These are phyloP conservation scores for Boletus subparvulus DNA, from an alignment of 768 basidiomycete genomes.

Conservation along the genomic window DNA sequence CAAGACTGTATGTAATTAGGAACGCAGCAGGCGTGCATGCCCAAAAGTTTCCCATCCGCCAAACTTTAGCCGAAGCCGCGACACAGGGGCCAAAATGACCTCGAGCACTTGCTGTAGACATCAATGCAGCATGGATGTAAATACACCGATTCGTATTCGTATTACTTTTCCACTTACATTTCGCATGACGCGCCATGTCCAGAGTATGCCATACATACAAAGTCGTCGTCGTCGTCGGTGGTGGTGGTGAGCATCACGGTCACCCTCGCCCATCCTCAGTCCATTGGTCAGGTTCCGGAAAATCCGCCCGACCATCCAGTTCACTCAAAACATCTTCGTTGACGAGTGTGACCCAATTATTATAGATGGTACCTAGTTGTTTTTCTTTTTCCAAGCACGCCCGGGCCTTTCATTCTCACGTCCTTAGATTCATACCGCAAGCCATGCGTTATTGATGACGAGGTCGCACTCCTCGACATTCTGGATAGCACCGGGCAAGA, in stretches of 20 bases:
- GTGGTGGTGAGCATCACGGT: conserved; percentile 72
- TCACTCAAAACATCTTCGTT: conserved; percentile 94
- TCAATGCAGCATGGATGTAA: too few species aligned
- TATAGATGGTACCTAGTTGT: conserved; percentile 67
- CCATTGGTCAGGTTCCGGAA: conserved; percentile 44
- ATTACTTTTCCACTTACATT: neutral
- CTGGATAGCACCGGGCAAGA: conserved; percentile 98
- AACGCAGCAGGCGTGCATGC: too few species aligned
- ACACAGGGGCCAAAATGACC: too few species aligned
- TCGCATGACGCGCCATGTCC: conserved; percentile 25
- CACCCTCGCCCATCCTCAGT: conserved; percentile 24
- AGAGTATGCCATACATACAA: conserved; percentile 67
- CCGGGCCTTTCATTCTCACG: neutral
- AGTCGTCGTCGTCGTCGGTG: conserved; percentile 97
- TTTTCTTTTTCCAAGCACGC: neutral
- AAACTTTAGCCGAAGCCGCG: too few species aligned
- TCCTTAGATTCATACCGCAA: conserved; percentile 89
- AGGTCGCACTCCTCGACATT: conserved; percentile 95
- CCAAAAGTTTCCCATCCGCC: too few species aligned
- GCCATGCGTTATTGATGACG: conserved; percentile 97
- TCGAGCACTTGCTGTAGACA: too few species aligned
- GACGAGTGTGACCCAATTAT: conserved; percentile 96
- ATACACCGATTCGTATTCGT: too few species aligned
- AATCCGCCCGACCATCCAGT: conserved; percentile 95
- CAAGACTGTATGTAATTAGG: too few species aligned